Base-by-base conservation (phyloP, 2,329 filamentous ascomycete genomes). In the Pseudovirgaria hyperparasitica region DNA sequence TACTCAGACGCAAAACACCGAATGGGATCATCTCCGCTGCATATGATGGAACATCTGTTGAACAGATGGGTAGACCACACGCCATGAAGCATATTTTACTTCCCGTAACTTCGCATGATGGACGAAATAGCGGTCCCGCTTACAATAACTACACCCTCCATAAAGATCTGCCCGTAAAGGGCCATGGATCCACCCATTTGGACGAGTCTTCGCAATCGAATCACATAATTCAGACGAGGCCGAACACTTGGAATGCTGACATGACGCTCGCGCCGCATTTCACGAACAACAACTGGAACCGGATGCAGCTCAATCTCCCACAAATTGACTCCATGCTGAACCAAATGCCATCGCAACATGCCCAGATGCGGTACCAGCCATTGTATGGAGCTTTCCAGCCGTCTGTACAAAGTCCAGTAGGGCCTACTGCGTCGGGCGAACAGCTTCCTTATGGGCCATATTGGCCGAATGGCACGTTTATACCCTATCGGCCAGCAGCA, bases 1-100 rank as follows among this genome's bases (percentile, higher is more conserved):
- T 82, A 41, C 63, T 94, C 30, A 74, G 87, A 38, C 73, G 87
- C 39, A 96, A 96, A 55, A 96, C 87, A 6, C 90, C 87, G 4
- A 87, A 77, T 45, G 90, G 87, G n/a, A 93, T 85, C 19, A 69
- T 96, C 34, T 78, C 87, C 38, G 84, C 82, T 28, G 85, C 84
- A 8, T 94, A 93, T 46, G 86, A 96, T 63, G 84, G 81, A 17
- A 82, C 81, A 5, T 74, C 76, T 2, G 66, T 76, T 13, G 78
- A 84, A 45, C 72, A 77, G 41, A 72, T 68, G 7, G 72, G 76
- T 19, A 79, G 80, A 19, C 77, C 78, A 5, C 82, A 81, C 19
- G 76, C 82, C 2, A 62, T 73, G 24, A 94, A 94, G 55, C 85
- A 93, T 48, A 72, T 93, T 48, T 64, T 90, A 12, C 62, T 92